Evolutionary conservation across 371 early-diverging fungal genomes (phyloP), one percentile per base, ranked within the genome.

Genomic region (Mortierella sp.): DNA sequence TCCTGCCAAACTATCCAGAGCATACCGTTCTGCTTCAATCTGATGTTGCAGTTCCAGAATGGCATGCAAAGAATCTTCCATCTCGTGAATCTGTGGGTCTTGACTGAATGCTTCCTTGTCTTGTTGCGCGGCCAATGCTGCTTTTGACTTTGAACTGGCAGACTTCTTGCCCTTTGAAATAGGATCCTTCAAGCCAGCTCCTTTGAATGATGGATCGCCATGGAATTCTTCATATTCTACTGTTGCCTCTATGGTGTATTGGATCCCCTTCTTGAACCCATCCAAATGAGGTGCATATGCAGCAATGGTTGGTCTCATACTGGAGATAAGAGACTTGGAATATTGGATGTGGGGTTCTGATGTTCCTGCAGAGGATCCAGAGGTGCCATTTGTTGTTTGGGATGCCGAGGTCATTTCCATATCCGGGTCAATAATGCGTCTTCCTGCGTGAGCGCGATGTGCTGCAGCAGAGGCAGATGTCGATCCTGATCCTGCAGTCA

Each of bases 161-260:
- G 70, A 70, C 47, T 71, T 76, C 65, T 58, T 58, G 52, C 24
- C 3, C n/a, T 66, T 36, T 22, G 48, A 36, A 13, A 58, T 9
- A 10, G 77, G 19, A 28, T 78, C 74, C 32, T 59, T 65, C 0
- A 33, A 32, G 13, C 80, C 80, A 13, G 74, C 74, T 6, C 33
- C 32, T 57, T 70, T 79, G 41, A 22, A 38, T 10, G 36, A 22
- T 16, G 22, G 53, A 38, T 41, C 53, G 4, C 80, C 80, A 59
- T 55, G 41, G 19, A 65, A 69, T 43, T 75, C 82, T 58, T 81
- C 82, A 47, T 81, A 81, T 19, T 75, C 82, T 16, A 67, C n/a
- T 1, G 69, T 59, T 1, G 82, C 47, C 5, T 81, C 82, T 4
- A 58, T 66, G 45, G 72, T 66, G n/a, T 72, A 72, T n/a, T 65